Conservation (phyloP, 1,284 basidiomycete species). For the Ustilago hordei region DNA sequence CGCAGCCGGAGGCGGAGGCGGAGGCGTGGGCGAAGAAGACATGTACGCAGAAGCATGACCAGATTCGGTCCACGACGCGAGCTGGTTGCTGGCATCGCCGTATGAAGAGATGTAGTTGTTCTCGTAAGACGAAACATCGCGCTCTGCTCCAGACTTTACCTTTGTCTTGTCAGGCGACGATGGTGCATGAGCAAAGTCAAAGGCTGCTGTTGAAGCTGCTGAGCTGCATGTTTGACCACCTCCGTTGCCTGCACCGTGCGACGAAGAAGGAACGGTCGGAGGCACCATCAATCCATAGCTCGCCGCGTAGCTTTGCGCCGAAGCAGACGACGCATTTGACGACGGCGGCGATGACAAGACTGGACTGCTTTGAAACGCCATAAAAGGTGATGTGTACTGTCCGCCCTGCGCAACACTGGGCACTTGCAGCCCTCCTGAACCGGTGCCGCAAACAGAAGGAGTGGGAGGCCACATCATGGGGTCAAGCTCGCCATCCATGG, state of each 20-base stretch:
- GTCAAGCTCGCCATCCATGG: background rate
- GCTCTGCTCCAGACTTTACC: background rate
- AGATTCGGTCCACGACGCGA: conserved; percentile 24
- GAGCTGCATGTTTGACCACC: background rate
- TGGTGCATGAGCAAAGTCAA: conserved; percentile 6
- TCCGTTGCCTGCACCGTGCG: conserved; percentile 1
- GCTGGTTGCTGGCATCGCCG: conserved; percentile 1
- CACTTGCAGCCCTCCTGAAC: conserved; percentile 5
- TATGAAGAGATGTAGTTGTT: background rate
- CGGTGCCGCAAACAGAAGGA: conserved; percentile 1
- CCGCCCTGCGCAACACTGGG: background rate
- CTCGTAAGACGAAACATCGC: background rate
- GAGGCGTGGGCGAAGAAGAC: conserved; percentile 16
- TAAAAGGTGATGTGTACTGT: conserved; percentile 1
- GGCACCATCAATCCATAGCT: conserved; percentile 31
- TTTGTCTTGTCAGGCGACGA: conserved; percentile 3
- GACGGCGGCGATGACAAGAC: conserved; percentile 39
- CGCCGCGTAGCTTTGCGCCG: conserved; percentile 23
- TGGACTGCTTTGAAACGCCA: conserved; percentile 17
- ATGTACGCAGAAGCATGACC: conserved; percentile 4
- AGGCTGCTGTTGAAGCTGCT: background rate
- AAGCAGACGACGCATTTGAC: conserved; percentile 34
- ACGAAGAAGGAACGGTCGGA: conserved; percentile 30
- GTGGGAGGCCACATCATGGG: conserved; percentile 33
- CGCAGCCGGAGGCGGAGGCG: conserved; percentile 1